Evolutionary conservation across 208 protist species (phyloP), one percentile per base, ranked within the genome.

Genomic region (Leishmania arabica): DNA sequence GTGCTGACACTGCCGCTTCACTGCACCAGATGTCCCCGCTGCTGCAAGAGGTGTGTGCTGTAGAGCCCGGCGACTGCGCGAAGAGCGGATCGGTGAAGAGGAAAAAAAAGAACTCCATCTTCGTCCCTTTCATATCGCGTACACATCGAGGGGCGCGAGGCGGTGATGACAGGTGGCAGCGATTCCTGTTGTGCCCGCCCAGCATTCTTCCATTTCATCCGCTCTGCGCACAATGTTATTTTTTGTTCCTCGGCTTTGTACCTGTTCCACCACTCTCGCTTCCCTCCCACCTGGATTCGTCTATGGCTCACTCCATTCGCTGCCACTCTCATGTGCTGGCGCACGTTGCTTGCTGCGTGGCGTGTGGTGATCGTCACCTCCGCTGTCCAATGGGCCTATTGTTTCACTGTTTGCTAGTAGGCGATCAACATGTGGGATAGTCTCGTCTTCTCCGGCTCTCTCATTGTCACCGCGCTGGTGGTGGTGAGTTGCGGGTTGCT

Each of bases 391-490:
- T 7, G n/a, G 21, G 15, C 31, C 0, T 51, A 53, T 6, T 9
- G 45, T 53, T 7, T 53, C 42, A 31, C 24, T 40, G 9, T 11
- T 31, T 73, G 45, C 21, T 2, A 7, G 5, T 53, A 37, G 69
- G 24, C 19, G 27, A 54, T 49, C 37, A 62, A 34, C 7, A 66
- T 77, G 74, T 68, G 53, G 37, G 42, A n/a, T 21, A 47, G 65
- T 19, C 45, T 80, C 49, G 17, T 49, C 13, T 85, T 85, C 53
- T 60, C 37, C 4, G 42, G 68, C 19, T 62, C 77, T 47, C 17
- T 81, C n/a, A 75, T 68, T n/a, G 72, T 82, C n/a, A 77, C 82
- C 27, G 71, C 82, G n/a, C 42, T 85, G 51, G 45, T 49, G 21
- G 64, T 70, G 31, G 69, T 73, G 42, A 78, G 54, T 17, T 68